Base-by-base conservation (phyloP, 2,329 filamentous ascomycete species). In the Colletotrichum brevisporum region DNA sequence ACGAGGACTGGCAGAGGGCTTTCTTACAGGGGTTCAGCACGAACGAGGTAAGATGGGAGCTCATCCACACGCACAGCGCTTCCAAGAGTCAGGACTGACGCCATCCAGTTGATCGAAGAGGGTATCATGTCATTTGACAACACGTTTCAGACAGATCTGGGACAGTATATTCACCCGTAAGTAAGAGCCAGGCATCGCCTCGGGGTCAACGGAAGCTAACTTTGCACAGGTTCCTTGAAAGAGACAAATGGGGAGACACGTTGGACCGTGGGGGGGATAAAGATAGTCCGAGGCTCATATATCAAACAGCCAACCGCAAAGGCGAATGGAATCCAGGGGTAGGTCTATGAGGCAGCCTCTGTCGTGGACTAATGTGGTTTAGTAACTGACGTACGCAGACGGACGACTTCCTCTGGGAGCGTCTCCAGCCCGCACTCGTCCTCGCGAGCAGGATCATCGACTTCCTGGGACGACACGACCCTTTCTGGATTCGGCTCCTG, bases 1-100 rank as follows among this genome's bases (percentile, higher is more conserved):
- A 79, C n/a, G 76, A 79, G 18, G 70, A 74, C 31, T 79, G 77
- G 78, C 78, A 79, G 55, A 66, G 50, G 5, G 58, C 74, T 1
- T 51, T 79, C 1, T 78, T 78, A 18, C 66, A 70, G n/a, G 75
- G 74, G 16, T 36, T 77, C 45, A 78, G 76, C 5, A 77, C 77
- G 62, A 75, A 78, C n/a, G 77, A 79, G 63, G 77, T 74, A 55
- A 61, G 69, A 13, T 5, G 16, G 21, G 21, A 24, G 21, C 21
- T 24, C 21, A 24, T 24, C 21, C 21, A 24, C 21, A 24, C 21
- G 21, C 21, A 24, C 21, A 24, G 21, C 21, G 21, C 21, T 24
- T 24, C 21, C 21, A 24, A 24, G 21, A 24, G 31, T 36, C 10
- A 6, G 31, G 13, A 63, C 27, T 6, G 50, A 12, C 6, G 16